Conservation (phyloP, 441 rosid species). For the Kokia cookei region DNA sequence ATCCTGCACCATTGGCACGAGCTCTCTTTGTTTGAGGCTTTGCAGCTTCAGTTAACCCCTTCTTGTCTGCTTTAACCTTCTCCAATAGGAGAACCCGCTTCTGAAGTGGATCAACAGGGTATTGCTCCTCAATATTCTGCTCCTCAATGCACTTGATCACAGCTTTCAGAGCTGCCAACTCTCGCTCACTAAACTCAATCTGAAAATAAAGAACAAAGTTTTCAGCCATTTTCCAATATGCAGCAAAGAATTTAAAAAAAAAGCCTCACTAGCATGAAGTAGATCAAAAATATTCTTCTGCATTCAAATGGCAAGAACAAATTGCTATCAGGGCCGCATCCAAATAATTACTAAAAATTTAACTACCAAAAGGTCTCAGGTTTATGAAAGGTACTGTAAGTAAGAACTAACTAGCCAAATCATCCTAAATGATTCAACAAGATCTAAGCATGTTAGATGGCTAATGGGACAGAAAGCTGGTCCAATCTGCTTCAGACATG, state of each 20-base stretch:
- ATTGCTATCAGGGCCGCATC: background rate
- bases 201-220: slow-evolving; percentile 17
- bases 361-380: background rate
- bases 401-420: background rate
- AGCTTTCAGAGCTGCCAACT: slow-evolving; percentile 73
- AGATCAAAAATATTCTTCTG: background rate
- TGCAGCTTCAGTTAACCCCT: slow-evolving; percentile 67
- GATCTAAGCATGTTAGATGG: background rate
- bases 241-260: background rate
- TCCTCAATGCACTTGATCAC: slow-evolving; percentile 91
- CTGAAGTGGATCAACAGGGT: slow-evolving; percentile 67
- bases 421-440: background rate
- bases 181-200: slow-evolving; percentile 80
- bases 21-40: slow-evolving; percentile 90
- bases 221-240: background rate
- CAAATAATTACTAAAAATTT: background rate
- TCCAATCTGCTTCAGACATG: background rate
- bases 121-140: slow-evolving; percentile 87
- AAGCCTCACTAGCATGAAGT: background rate
- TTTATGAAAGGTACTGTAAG: background rate
- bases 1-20: slow-evolving; percentile 61
- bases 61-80: slow-evolving; percentile 95
- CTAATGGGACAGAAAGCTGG: background rate
- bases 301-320: background rate
- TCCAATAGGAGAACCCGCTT: slow-evolving; percentile 70